These are phyloP conservation scores for Penicillium subrubescens DNA, from an alignment of 495 filamentous ascomycete genomes.

Conservation along the genomic window DNA sequence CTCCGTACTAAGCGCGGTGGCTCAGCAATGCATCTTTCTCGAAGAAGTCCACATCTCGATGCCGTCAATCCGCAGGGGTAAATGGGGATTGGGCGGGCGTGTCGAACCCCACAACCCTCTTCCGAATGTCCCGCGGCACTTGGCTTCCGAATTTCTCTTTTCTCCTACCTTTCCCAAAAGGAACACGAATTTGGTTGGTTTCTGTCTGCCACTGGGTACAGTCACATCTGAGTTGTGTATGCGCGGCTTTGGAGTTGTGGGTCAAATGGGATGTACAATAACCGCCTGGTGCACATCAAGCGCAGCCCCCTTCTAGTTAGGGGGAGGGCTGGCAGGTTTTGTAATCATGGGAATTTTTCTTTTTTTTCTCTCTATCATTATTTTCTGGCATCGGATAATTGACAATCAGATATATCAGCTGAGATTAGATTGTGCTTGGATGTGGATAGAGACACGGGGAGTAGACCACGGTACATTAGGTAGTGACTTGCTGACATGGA, in stretches of 20 bases:
- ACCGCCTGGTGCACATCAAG: slow-evolving; percentile 24
- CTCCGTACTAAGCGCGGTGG: slow-evolving; percentile 66
- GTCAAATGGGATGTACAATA: slow-evolving; percentile 40
- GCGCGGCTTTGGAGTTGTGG: slow-evolving; percentile 38
- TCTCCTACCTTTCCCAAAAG: not conserved
- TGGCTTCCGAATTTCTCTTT: slow-evolving; percentile 8
- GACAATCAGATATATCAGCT: not conserved
- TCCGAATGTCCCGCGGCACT: slow-evolving; percentile 9
- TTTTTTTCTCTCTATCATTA: not conserved
- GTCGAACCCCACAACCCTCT: not conserved
- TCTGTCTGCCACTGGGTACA: slow-evolving; percentile 13
- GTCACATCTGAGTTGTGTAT: not conserved
- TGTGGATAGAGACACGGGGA: not conserved
- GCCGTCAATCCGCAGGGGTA: not conserved
- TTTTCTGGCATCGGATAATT: not conserved
- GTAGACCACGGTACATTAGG: not conserved
- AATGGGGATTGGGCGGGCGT: not conserved
- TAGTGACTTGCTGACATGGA: not conserved
- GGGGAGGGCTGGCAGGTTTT: slow-evolving; percentile 8
- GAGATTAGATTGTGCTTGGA: not conserved
- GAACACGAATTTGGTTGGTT: slow-evolving; percentile 7
- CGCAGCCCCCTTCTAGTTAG: not conserved
- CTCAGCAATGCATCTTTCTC: slow-evolving; percentile 5
- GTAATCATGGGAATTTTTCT: slow-evolving; percentile 10
- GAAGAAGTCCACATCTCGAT: not conserved